phyloP scores from a whole-genome alignment of 2,329 filamentous ascomycete genomes.

The Penicillium corylophilum region DNA sequence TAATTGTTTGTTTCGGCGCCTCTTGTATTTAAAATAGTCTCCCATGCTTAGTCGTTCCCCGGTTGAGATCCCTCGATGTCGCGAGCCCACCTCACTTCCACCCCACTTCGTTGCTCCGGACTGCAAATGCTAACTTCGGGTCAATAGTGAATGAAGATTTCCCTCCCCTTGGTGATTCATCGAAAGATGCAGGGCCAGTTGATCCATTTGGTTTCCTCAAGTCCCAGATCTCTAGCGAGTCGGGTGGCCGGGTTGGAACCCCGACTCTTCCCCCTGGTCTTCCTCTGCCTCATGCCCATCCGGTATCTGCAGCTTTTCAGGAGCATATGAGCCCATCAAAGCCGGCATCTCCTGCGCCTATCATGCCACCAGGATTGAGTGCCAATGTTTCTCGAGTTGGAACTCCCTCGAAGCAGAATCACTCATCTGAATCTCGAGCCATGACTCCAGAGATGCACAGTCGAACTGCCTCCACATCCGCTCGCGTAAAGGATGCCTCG shows the following conservation, averaged over 20 bases:
- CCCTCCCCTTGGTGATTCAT: conserved; percentile 42
- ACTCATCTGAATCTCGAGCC: conserved; percentile 24
- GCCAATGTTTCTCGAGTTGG: conserved; percentile 25
- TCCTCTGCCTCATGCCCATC: conserved; percentile 43
- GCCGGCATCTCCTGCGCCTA: conserved; percentile 29
- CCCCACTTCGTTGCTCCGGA: conserved; percentile 10
- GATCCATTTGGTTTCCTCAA: conserved; percentile 39
- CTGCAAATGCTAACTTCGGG: conserved; percentile 28
- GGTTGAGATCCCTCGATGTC: conserved; percentile 12
- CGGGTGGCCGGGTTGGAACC: conserved; percentile 37
- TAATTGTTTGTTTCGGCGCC: conserved; percentile 33
- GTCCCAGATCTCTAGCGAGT: conserved; percentile 35
- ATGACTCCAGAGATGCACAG: conserved; percentile 29
- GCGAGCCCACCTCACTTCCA: conserved; percentile 8
- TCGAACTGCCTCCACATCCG: conserved; percentile 20
- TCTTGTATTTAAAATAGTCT: conserved; percentile 26
- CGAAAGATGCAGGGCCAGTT: conserved; percentile 37
- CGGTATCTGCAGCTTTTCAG: conserved; percentile 34
- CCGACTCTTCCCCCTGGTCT: conserved; percentile 43
- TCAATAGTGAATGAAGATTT: conserved; percentile 48
- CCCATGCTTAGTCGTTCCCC: conserved; percentile 14
- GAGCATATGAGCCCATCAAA: conserved; percentile 32
- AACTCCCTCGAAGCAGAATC: conserved; percentile 29
- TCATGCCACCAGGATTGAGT: conserved; percentile 31
- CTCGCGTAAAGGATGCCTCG: conserved; percentile 30